These are phyloP conservation scores for Trametes gibbosa DNA, from an alignment of 768 basidiomycete genomes.

Conservation along the genomic window DNA sequence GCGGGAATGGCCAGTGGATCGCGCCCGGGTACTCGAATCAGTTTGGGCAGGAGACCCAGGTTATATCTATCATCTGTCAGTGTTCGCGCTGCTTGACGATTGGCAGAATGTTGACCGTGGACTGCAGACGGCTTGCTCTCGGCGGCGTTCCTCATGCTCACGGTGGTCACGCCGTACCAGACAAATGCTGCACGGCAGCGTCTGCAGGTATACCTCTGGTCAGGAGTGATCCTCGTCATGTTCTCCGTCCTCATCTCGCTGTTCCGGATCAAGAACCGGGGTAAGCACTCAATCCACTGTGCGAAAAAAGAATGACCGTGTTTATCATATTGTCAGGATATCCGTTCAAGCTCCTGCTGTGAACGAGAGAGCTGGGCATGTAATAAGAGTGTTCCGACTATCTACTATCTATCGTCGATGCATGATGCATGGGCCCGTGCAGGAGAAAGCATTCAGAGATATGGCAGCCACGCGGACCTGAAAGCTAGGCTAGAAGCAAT, in stretches of 20 bases:
- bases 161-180: slow-evolving; percentile 76
- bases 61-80: slow-evolving; percentile 84
- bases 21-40: slow-evolving; percentile 87
- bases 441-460: slow-evolving; percentile 4
- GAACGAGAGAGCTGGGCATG: slow-evolving; percentile 22
- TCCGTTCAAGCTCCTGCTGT: slow-evolving; percentile 77
- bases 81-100: slow-evolving; percentile 14
- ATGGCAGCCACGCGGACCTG: slow-evolving; percentile 4
- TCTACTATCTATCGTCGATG: slow-evolving; percentile 19
- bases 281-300: slow-evolving; percentile 37
- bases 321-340: slow-evolving; percentile 48
- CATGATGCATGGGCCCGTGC: slow-evolving; percentile 7
- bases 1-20: slow-evolving; percentile 72
- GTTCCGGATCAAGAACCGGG: slow-evolving; percentile 89
- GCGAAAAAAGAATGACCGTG: neutral
- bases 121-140: slow-evolving; percentile 81
- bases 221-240: slow-evolving; percentile 72
- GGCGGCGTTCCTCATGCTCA: slow-evolving; percentile 76
- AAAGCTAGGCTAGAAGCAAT: neutral
- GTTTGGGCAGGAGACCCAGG: slow-evolving; percentile 89
- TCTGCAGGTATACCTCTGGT: slow-evolving; percentile 88
- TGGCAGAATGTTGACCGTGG: neutral
- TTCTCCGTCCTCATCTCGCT: slow-evolving; percentile 85
- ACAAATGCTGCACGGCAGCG: slow-evolving; percentile 73
- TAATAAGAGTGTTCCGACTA: slow-evolving; percentile 16